Base-by-base conservation (phyloP, 495 filamentous ascomycete genomes). In the Extremus antarcticus region DNA sequence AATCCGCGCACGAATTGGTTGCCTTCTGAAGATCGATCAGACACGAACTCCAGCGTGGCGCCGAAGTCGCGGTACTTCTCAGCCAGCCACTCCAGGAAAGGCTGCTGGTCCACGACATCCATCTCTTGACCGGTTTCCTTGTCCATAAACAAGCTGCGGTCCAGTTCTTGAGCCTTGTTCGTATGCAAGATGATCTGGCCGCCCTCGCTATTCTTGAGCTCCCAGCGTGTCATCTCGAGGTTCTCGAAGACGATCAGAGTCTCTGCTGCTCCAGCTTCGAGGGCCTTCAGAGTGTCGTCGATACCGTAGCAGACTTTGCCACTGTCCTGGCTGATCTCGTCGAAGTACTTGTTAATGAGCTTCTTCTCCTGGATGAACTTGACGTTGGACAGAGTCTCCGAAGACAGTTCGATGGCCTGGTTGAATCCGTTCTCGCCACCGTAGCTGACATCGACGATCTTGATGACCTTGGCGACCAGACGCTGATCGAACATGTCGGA, bases 301-400 rank as follows among this genome's bases (percentile, higher is more conserved):
- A 97, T 80, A 76, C 92, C 91, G 68, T 98, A 98, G 75, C 92
- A 98, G 58, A 98, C 82, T 65, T 86, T 90, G 56, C 92, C 92
- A 46, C 83, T 91, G 64, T 98, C 94, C 67, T 95, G 90, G 63
- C 87, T 94, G 66, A 98, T 96, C 73, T 98, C 90, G 67, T 97
- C 88, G 65, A 98, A 98, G 78, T 98, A 98, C 64, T 84, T 89
- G 65, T 89, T 88, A 66, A 98, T 98, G 50, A 98, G 80, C 76
- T 94, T 96, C 85, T 98, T 98, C 79, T 98, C 92, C 71, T 98
- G 92, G 69, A 98, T 95, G 71, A 98, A 98, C 71, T 98, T 98
- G 76, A 98, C 92, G 63, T 95, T 97, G 71, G 89, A 85, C 46
- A 98, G 78, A n/a, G 92, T 97, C 76, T 98, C 94, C 13, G 87